phyloP scores from a whole-genome alignment of 805 yeast genomes.

The Ogataea thermomethanolica region DNA sequence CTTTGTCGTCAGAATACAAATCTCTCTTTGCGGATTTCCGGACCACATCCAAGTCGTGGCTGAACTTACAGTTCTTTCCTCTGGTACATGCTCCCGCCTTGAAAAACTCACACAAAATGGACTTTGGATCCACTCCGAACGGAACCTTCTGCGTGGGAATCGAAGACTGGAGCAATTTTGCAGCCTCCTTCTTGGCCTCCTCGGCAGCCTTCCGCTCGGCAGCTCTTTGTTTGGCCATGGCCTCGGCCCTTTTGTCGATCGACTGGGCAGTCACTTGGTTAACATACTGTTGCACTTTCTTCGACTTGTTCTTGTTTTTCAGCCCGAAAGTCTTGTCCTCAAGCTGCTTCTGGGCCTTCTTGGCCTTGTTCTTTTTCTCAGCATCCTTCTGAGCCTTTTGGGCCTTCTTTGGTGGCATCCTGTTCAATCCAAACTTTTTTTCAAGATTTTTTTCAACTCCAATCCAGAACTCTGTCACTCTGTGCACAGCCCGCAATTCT shows the following conservation, averaged over 20 bases:
- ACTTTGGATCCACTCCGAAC: conserved; percentile 96
- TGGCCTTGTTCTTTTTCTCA: conserved; percentile 59
- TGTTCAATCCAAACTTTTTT: conserved; percentile 10
- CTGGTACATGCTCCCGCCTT: conserved; percentile 80
- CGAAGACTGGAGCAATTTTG: conserved; percentile 63
- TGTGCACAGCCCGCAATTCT: conserved; percentile 14
- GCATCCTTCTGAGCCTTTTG: conserved; percentile 41
- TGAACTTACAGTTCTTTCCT: conserved; percentile 85
- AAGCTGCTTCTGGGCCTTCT: conserved; percentile 57
- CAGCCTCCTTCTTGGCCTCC: conserved; percentile 82
- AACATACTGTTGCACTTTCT: conserved; percentile 77
- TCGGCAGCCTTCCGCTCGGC: conserved; percentile 92
- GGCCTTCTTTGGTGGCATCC: conserved; percentile 80
- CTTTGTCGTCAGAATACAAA: conserved; percentile 84
- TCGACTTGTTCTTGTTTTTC: conserved; percentile 91
- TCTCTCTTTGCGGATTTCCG: conserved; percentile 89
- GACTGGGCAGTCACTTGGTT: conserved; percentile 66
- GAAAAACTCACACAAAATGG: conserved; percentile 86
- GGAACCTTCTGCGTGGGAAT: conserved; percentile 82
- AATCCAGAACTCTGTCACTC: background rate
- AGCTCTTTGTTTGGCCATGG: conserved; percentile 60
- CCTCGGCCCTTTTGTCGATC: conserved; percentile 44
- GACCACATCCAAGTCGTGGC: conserved; percentile 83
- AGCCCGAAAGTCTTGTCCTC: conserved; percentile 93
- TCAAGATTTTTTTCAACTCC: conserved; percentile 5